Evolutionary conservation across 192 early-diverging fungal genomes (phyloP).

Genomic region (Coemansia sp.): DNA sequence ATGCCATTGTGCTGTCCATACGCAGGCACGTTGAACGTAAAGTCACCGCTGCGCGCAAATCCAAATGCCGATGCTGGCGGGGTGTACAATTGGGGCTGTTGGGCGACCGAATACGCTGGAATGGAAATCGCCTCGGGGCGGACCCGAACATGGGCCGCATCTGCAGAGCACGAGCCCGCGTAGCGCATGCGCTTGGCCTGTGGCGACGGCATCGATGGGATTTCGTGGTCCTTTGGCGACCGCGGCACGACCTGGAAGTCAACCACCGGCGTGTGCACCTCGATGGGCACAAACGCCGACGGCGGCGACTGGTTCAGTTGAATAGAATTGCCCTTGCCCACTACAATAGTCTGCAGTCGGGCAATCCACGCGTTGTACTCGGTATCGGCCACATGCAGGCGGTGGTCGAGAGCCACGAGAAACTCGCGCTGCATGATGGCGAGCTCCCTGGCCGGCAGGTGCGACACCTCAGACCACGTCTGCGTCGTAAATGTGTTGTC

Average conservation of each 20-base stretch:
- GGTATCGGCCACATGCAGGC: constrained; percentile 64
- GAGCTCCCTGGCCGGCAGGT: constrained; percentile 75
- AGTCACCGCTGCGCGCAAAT: constrained; percentile 32
- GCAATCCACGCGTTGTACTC: constrained; percentile 74
- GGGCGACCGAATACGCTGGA: constrained; percentile 14
- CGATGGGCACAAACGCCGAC: constrained; percentile 8
- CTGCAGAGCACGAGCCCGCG: neutral
- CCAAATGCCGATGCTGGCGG: constrained; percentile 30
- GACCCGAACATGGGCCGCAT: neutral
- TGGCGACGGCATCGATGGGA: constrained; percentile 20
- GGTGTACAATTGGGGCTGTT: constrained; percentile 26
- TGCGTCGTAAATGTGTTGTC: constrained; percentile 91
- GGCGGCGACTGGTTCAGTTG: constrained; percentile 10
- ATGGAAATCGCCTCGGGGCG: constrained; percentile 25
- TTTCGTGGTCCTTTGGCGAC: constrained; percentile 19
- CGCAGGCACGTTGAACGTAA: constrained; percentile 36
- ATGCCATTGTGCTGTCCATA: constrained; percentile 1
- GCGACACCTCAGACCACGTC: constrained; percentile 85
- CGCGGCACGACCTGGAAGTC: constrained; percentile 47
- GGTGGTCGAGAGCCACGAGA: constrained; percentile 71
- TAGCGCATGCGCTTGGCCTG: constrained; percentile 50
- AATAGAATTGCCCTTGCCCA: constrained; percentile 10
- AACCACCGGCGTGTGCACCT: constrained; percentile 19
- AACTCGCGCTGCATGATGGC: constrained; percentile 89
- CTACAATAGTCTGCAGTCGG: constrained; percentile 41